Base-by-base conservation (phyloP, 129 eudicot genomes). In the Helianthus tuberosus region DNA sequence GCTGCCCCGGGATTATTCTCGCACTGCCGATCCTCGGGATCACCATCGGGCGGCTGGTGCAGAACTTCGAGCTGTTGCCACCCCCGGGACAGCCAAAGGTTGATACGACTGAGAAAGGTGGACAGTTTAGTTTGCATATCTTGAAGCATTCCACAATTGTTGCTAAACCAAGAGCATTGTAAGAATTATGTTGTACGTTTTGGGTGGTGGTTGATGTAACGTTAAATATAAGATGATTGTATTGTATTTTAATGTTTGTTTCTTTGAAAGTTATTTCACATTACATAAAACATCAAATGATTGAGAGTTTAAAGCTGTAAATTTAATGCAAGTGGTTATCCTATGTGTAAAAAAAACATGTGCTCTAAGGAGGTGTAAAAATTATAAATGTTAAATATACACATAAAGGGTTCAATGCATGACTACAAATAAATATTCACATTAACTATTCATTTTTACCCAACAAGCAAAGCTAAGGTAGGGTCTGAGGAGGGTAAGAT, bases 21-120 rank as follows among this genome's bases (percentile, higher is more conserved):
- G 96, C 96, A 6, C 38, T 89, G 85, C 96, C 96, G 5, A 87
- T 89, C 48, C 71, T 89, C 12, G 86, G 86, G 38, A 82, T 82
- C 49, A 82, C 86, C 14, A 44, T 81, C 2, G 85, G 85, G 71
- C 78, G 85, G 2, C 20, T 81, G 71, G 85, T 81, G 41, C 81
- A 81, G 60, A 81, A 81, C 35, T 81, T 81, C 8, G 85, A 81
- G 81, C 13, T 81, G 16, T 72, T 81, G 79, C 85, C 85, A 0
- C 82, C 82, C 17, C 85, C 85, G 0, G 85, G 85, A 0, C 48
- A 48, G 75, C 47, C 81, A 0, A 81, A 81, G 85, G 15, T 81
- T 12, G 85, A 81, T 12, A 60, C 71, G 0, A 35, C 57, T 2
- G 85, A 81, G 79, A 81, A 81, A 72, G 85, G 85, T 43, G 85